A percentile compares a stretch with the other conserved stretches of the same genome.
These are phyloP conservation scores for Apiotrichum laibachii DNA, from an alignment of 1,284 basidiomycete genomes.

Conservation along the genomic window DNA sequence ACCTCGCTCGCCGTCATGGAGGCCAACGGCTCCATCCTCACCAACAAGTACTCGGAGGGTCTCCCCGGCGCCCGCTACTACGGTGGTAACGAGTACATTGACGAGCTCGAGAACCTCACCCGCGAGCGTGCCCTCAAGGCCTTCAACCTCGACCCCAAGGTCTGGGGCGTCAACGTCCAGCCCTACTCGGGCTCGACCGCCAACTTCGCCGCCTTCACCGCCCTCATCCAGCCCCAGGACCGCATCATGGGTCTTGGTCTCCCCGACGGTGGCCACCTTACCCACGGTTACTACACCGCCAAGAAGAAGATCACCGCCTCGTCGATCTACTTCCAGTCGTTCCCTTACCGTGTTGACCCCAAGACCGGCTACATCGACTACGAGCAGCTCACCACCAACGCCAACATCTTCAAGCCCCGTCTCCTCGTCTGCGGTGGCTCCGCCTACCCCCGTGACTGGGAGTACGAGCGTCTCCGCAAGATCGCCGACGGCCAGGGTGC, in stretches of 20 bases:
- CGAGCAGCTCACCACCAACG: constrained; percentile 74
- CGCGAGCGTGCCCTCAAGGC: constrained; percentile 93
- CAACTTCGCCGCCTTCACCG: constrained; percentile 96
- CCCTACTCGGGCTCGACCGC: constrained; percentile 95
- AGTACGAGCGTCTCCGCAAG: constrained; percentile 78
- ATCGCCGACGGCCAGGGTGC: constrained; percentile 85
- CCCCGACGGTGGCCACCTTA: constrained; percentile 96
- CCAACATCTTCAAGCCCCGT: constrained; percentile 93
- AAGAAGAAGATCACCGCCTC: constrained; percentile 99
- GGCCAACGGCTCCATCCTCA: constrained; percentile 97
- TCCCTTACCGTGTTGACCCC: constrained; percentile 88
- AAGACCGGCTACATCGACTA: constrained; percentile 91
- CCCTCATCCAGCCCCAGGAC: constrained; percentile 95
- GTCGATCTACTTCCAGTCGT: constrained; percentile 99
- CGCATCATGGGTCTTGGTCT: constrained; percentile 99
- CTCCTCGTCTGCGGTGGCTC: constrained; percentile 97
- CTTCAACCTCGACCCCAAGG: constrained; percentile 86
- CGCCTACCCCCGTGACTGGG: constrained; percentile 98
- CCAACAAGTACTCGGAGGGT: constrained; percentile 98
- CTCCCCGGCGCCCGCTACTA: constrained; percentile 95
- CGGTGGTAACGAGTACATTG: constrained; percentile 95
- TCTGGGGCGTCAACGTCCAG: constrained; percentile 99
- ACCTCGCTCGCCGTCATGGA: constrained; percentile 93
- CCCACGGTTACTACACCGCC: constrained; percentile 97
- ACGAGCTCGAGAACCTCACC: constrained; percentile 92